Evolutionary conservation across 2,329 filamentous ascomycete species (phyloP), one percentile per base, ranked within the genome.

Genomic region (Epichloe aotearoae): DNA sequence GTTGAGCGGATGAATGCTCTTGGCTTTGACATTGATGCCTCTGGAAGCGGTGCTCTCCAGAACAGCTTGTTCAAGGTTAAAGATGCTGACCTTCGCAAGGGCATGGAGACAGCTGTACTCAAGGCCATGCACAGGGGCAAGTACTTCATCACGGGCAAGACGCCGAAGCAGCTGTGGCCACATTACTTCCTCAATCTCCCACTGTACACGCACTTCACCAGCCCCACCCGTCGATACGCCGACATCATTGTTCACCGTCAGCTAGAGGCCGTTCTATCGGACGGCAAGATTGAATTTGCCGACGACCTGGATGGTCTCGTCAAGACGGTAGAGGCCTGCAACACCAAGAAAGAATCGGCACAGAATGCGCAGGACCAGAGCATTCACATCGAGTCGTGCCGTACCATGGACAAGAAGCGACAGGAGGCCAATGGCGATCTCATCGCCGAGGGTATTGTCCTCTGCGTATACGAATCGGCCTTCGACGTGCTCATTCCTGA

Each of bases 361-460:
- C 91, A 95, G 71, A 93, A 88, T 62, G 93, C 93, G 14, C 93
- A 98, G 67, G 93, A 98, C 68, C 93, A 98, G 72, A 97, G 93
- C 67, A 89, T 98, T 47, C 93, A 98, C 70, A 96, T 98, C 56
- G 93, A 97, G 66, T 88, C 91, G 5, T 98, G 93, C 75, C 86
- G 93, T 59, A 84, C 82, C 61, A 96, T 98, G 87, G 90, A 97
- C 70, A 89, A 87, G 73, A 86, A 85, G 68, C 83, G 87, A 57
- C 83, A 88, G 64, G 87, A 94, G 59, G 79, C 82, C 58, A 89
- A 91, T 56, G 89, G 88, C 46, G 93, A 98, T 57, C 79, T 98
- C 50, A 89, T 98, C 65, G 89, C 86, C 61, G 91, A 97, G 66
- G 93, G 93, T 58, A 91, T 98, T 60, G 89, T 98, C 46, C 77